Evolutionary conservation across 2,329 filamentous ascomycete species (phyloP).

Genomic region (Aureobasidium namibiae): DNA sequence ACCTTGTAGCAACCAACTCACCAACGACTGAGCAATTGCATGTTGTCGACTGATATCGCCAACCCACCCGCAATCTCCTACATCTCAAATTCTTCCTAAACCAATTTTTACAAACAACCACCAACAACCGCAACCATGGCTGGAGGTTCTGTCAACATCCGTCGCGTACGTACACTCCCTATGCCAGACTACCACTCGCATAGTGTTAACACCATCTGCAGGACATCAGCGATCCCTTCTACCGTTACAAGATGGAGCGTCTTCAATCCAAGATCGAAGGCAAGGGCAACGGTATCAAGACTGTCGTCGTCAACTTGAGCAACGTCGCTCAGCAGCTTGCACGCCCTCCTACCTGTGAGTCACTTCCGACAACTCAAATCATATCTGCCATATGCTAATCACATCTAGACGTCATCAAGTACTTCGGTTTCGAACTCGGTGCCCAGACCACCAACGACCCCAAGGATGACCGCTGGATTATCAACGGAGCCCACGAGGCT

Average conservation of each 20-base stretch:
- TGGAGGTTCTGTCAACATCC: slow-evolving; percentile 77
- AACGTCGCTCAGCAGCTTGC: slow-evolving; percentile 87
- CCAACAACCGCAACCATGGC: slow-evolving; percentile 65
- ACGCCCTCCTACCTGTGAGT: slow-evolving; percentile 68
- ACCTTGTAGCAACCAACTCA: slow-evolving; percentile 82
- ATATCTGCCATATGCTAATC: slow-evolving; percentile 4
- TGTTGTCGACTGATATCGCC: slow-evolving; percentile 47
- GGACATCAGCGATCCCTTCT: slow-evolving; percentile 97
- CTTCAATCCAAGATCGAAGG: slow-evolving; percentile 99
- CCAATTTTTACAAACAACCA: slow-evolving; percentile 16
- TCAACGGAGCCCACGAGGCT: slow-evolving; percentile 96
- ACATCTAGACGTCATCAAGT: slow-evolving; percentile 78
- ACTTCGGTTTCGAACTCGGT: slow-evolving; percentile 97
- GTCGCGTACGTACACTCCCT: slow-evolving; percentile 47
- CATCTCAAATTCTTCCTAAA: slow-evolving; percentile 15
- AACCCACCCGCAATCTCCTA: slow-evolving; percentile 22
- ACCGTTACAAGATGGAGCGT: slow-evolving; percentile 99
- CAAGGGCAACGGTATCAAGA: slow-evolving; percentile 99
- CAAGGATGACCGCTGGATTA: slow-evolving; percentile 98
- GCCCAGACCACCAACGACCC: slow-evolving; percentile 98
- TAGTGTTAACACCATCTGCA: slow-evolving; percentile 19
- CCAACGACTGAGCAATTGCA: slow-evolving; percentile 64
- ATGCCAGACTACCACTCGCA: background rate
- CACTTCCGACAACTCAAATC: background rate
- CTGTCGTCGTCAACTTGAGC: slow-evolving; percentile 89